These are phyloP conservation scores for Clitopilus hobsonii DNA, from an alignment of 768 basidiomycete species.

Conservation along the genomic window DNA sequence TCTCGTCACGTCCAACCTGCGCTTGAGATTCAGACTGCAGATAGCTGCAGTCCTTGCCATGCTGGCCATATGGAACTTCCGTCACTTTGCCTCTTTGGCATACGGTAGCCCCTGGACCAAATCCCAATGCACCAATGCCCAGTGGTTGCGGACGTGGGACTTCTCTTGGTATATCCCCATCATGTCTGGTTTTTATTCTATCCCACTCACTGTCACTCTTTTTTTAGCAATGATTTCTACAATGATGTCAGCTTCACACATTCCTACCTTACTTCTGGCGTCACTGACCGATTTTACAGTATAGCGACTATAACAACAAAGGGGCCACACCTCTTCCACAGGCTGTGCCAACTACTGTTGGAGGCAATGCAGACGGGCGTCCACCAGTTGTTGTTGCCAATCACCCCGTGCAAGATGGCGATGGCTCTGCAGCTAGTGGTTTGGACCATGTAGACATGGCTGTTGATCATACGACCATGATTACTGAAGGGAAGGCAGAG, in stretches of 20 bases:
- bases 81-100: constrained; percentile 71
- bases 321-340: constrained; percentile 35
- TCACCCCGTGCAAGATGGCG: constrained; percentile 15
- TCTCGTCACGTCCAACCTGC: constrained; percentile 71
- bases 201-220: constrained; percentile 3
- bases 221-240: constrained; percentile 58
- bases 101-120: constrained; percentile 91
- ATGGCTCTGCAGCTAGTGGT: constrained; percentile 3
- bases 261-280: constrained; percentile 2
- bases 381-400: constrained; percentile 51
- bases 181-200: neutral
- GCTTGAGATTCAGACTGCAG: constrained; percentile 74
- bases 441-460: constrained; percentile 8
- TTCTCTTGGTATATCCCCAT: constrained; percentile 68
- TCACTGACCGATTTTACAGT: constrained; percentile 30
- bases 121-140: constrained; percentile 64
- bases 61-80: constrained; percentile 74
- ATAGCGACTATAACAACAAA: constrained; percentile 45
- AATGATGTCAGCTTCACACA: constrained; percentile 48
- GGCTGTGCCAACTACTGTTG: constrained; percentile 36
- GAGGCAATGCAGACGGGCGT: constrained; percentile 49
- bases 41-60: constrained; percentile 72
- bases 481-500: constrained; percentile 49
- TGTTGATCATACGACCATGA: constrained; percentile 29
- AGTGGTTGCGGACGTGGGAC: constrained; percentile 95